Base-by-base conservation (phyloP, 306 rosid genomes). In the Prunus kanzakura region DNA sequence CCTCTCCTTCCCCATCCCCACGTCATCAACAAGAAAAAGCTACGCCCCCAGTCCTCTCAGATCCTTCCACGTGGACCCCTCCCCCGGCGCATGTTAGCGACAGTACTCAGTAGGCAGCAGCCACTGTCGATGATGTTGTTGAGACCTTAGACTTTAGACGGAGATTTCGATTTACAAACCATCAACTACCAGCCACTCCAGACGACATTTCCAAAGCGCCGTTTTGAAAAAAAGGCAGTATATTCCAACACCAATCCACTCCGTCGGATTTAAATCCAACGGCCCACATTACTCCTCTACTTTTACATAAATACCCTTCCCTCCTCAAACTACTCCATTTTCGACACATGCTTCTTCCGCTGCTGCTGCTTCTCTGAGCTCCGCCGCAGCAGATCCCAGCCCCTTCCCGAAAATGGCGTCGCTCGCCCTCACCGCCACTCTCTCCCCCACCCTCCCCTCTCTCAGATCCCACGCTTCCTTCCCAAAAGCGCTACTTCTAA, bases 391-490 rank as follows among this genome's bases (percentile, higher is more conserved):
- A 35, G 69, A 69, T 72, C 56, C 66, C 62, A 20, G 62, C 11
- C 51, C 29, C 46, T 18, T 27, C 57, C 73, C 43, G 43, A 38
- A 38, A 7, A 95, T 95, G 98, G 98, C 96, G 55, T 88, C 96
- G 35, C 58, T 88, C 20, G 91, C 91, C 29, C 91, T 95, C 70
- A 77, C 91, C 76, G 43, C 96, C 78, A 55, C 84, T 0, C 18
- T 76, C 12, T 64, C 78, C 6, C 63, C 82, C 2, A 3, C 88
- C 56, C 70, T 85, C 32, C 88, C 89, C 1, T 86, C 86, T 27
- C 88, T 90, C 84, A 91, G 95, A 67, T 88, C 80, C 69, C 95
- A 90, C 0, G 50, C 82, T 50, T 6, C 76, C 43, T 9, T 56
- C 64, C 73, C 80, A 12, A 71, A 75, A 20, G 58, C 15, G 50